Evolutionary conservation across 148 eudicot species (phyloP).

Genomic region (Linanthus parryae): DNA sequence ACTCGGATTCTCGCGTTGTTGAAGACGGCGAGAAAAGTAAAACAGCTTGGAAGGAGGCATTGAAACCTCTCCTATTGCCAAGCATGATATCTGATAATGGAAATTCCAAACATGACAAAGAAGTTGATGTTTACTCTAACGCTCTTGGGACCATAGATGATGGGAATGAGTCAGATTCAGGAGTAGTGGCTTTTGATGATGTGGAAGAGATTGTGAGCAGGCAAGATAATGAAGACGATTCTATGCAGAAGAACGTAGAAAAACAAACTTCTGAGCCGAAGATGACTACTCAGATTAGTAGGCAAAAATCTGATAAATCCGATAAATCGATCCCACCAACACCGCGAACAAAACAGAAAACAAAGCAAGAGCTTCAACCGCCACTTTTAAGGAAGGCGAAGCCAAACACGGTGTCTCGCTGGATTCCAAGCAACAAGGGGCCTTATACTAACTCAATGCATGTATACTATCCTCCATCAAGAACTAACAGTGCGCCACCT

Average conservation of each 20-base stretch:
- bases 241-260: constrained; percentile 32
- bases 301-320: constrained; percentile 50
- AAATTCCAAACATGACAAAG: constrained; percentile 29
- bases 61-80: constrained; percentile 44
- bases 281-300: constrained; percentile 26
- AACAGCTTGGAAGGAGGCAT: constrained; percentile 37
- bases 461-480: constrained; percentile 65
- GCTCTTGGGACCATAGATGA: too few relatives aligned
- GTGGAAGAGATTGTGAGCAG: constrained; percentile 17
- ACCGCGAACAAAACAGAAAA: too few relatives aligned
- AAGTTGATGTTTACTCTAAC: too few relatives aligned
- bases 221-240: constrained; percentile 25
- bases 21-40: constrained; percentile 28
- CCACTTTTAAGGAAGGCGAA: constrained; percentile 31
- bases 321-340: constrained; percentile 39
- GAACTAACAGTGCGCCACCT: constrained; percentile 68
- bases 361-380: too few relatives aligned
- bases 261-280: constrained; percentile 39
- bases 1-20: constrained; percentile 23
- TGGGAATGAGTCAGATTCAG: too few relatives aligned
- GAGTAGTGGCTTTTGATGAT: not conserved
- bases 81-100: constrained; percentile 46
- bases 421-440: constrained; percentile 86
- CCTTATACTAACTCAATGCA: constrained; percentile 85
- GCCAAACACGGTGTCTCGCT: constrained; percentile 54